Evolutionary conservation across 192 early-diverging fungal genomes (phyloP).

Genomic region (Chytriomyces confervae): DNA sequence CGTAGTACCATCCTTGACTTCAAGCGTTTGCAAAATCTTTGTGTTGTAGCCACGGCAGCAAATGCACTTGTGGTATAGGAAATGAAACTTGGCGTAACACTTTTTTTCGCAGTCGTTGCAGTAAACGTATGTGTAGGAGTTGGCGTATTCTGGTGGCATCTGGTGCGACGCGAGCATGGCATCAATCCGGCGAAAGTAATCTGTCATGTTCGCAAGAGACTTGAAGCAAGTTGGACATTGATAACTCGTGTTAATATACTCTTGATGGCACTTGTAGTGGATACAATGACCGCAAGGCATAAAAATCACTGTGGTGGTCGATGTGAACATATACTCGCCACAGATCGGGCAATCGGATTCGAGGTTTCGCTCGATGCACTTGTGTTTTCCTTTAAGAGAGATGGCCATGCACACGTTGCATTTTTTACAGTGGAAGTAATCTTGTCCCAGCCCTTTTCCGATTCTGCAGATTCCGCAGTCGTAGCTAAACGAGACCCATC

Average conservation of each 20-base stretch:
- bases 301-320: conserved; percentile 77
- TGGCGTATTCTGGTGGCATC: conserved; percentile 91
- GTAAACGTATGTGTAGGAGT: conserved; percentile 73
- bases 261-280: conserved; percentile 82
- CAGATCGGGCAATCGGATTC: conserved; percentile 96
- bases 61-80: conserved; percentile 94
- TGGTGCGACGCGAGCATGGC: conserved; percentile 73
- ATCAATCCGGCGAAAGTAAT: conserved; percentile 85
- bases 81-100: conserved; percentile 86
- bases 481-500: conserved; percentile 42
- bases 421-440: conserved; percentile 91
- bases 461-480: conserved; percentile 92
- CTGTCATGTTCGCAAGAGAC: conserved; percentile 83
- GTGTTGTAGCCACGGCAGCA: conserved; percentile 92
- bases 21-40: conserved; percentile 71
- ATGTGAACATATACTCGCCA: conserved; percentile 93
- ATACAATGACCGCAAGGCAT: conserved; percentile 94
- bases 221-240: conserved; percentile 96
- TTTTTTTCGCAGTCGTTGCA: conserved; percentile 96
- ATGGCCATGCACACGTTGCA: conserved; percentile 93
- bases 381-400: conserved; percentile 73
- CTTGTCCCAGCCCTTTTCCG: conserved; percentile 75
- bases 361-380: conserved; percentile 89
- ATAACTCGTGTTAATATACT: conserved; percentile 88
- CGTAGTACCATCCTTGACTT: conserved; percentile 35